These are phyloP conservation scores for Blastobotrys ciferrii DNA, from an alignment of 1,139 yeast genomes.

Conservation along the genomic window DNA sequence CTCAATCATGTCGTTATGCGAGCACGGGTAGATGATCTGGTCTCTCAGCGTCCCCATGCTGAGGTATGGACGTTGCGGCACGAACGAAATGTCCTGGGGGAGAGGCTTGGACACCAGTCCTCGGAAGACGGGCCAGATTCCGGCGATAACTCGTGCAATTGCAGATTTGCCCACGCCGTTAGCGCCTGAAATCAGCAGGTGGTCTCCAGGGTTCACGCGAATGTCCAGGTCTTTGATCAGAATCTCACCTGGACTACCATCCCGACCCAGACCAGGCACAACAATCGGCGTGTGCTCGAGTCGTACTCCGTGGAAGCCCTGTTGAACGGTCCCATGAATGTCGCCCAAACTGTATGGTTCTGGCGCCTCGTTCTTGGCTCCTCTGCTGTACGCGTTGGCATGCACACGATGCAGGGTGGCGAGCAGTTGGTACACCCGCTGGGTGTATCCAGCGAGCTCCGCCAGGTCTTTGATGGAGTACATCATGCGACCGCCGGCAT, in stretches of 20 bases:
- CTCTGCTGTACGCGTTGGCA: slow-evolving; percentile 43
- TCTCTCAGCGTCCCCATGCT: slow-evolving; percentile 80
- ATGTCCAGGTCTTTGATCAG: slow-evolving; percentile 63
- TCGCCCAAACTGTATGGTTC: slow-evolving; percentile 41
- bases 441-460: slow-evolving; percentile 86
- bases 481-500: slow-evolving; percentile 96
- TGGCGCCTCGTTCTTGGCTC: slow-evolving; percentile 4
- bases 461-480: slow-evolving; percentile 92
- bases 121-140: slow-evolving; percentile 85
- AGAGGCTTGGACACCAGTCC: slow-evolving; percentile 82
- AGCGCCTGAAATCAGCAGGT: slow-evolving; percentile 76
- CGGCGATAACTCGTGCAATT: slow-evolving; percentile 79
- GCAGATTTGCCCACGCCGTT: slow-evolving; percentile 92
- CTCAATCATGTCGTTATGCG: slow-evolving; percentile 73
- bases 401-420: slow-evolving; percentile 81
- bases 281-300: slow-evolving; percentile 81
- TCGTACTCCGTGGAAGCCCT: slow-evolving; percentile 73
- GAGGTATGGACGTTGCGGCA: slow-evolving; percentile 81
- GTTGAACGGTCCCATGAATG: slow-evolving; percentile 79
- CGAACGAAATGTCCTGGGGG: slow-evolving; percentile 66
- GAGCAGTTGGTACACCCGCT: slow-evolving; percentile 73
- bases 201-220: slow-evolving; percentile 64
- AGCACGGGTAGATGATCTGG: slow-evolving; percentile 81
- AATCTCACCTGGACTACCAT: slow-evolving; percentile 38
- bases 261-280: slow-evolving; percentile 53